Evolutionary conservation across 164 flowering plant genomes (phyloP), one percentile per base, ranked within the genome.

Genomic region (Liquidambar formosana): DNA sequence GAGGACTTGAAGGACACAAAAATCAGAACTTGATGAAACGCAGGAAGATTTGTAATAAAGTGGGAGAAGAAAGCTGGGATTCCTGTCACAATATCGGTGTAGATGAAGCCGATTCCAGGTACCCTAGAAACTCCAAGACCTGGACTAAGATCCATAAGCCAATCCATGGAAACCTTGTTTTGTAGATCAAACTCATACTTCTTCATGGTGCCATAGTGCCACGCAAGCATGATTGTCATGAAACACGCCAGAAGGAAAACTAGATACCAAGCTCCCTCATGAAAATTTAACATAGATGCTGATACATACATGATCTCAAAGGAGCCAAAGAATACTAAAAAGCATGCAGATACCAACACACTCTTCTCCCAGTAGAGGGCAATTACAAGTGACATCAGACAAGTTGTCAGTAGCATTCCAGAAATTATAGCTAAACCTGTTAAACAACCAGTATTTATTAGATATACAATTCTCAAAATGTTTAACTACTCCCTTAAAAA

Each of bases 61-160:
- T 91, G 94, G 51, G 88, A 76, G 76, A 91, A 91, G 76, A 88
- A 80, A 21, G 90, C 82, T 6, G 97, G 94, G 33, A 89, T 77
- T 66, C 94, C 94, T 11, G 82, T 67, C 9, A 74, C 83, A 46
- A 92, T 65, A 66, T 89, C 86, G 5, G 93, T 77, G 79, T 88
- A 83, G 59, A 92, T 81, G 68, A 89, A 79, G 48, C 94, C 97
- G 54, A 92, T 89, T 21, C 94, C 94, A 9, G 90, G 89, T 0
- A 89, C 86, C 67, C 94, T 72, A 23, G 83, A 73, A 56, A 89
- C 79, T 18, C 92, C 90, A 16, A 89, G 88, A 43, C 85, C 73
- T 2, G 86, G 85, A 61, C 86, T 76, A 38, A 82, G 65, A 61
- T 74, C 80, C 10, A 81, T 76, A 10, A 89, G 82, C 89, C 93